A percentile compares a stretch with the other conserved stretches of the same genome.
phyloP scores from a whole-genome alignment of 2,329 filamentous ascomycete species.

The Scleromitrula shiraiana region DNA sequence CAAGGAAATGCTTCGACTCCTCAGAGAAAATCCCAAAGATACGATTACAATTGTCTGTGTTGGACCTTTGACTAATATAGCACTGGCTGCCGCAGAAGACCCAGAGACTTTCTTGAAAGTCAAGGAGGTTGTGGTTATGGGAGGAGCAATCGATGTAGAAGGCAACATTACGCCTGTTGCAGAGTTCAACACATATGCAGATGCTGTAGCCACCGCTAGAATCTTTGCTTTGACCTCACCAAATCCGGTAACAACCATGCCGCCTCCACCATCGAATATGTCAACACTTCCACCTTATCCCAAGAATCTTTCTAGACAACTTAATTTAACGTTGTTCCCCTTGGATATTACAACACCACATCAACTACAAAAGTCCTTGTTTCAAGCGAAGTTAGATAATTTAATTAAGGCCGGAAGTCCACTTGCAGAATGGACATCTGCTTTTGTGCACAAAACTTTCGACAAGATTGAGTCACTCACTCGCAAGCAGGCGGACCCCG shows the following conservation, averaged over 20 bases:
- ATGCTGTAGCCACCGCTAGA: conserved; percentile 67
- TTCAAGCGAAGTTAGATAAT: conserved; percentile 46
- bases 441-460: conserved; percentile 66
- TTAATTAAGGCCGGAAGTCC: conserved; percentile 57
- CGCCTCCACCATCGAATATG: conserved; percentile 49
- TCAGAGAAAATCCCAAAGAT: conserved; percentile 71
- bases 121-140: conserved; percentile 94
- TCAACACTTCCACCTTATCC: conserved; percentile 55
- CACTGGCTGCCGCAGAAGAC: conserved; percentile 79
- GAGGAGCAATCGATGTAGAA: conserved; percentile 68
- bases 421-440: conserved; percentile 63
- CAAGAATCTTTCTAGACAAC: conserved; percentile 47
- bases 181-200: conserved; percentile 95
- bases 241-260: conserved; percentile 71
- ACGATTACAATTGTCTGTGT: conserved; percentile 86
- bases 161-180: conserved; percentile 82
- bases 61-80: conserved; percentile 89
- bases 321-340: conserved; percentile 65
- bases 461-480: conserved; percentile 57
- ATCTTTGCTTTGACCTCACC: conserved; percentile 71
- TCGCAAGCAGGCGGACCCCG: conserved; percentile 48
- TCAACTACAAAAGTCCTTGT: conserved; percentile 52
- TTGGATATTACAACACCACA: conserved; percentile 71
- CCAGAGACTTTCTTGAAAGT: conserved; percentile 80
- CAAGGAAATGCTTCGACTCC: conserved; percentile 80